Percentiles rank a stretch among this genome's conserved stretches.
Conservation (phyloP, 192 early-diverging fungal genomes). For the Mortierella hygrophila region DNA sequence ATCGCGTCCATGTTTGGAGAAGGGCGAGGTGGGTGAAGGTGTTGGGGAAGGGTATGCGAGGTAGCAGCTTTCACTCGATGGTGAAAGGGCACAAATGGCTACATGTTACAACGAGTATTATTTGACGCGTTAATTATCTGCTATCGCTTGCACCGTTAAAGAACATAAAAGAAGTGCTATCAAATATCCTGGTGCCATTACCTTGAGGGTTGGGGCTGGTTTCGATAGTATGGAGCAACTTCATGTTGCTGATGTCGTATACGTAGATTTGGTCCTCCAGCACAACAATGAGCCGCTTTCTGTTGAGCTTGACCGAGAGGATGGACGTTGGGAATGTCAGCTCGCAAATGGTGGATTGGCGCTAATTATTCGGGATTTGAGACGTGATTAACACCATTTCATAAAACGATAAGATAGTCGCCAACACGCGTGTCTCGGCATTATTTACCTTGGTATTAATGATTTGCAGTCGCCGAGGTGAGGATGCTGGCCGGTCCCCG, state of each 20-base stretch:
- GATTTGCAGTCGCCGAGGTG: slow-evolving; percentile 90
- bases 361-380: slow-evolving; percentile 35
- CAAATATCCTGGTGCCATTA: slow-evolving; percentile 27
- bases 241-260: slow-evolving; percentile 98
- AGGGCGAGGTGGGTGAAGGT: slow-evolving; percentile 68
- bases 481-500: slow-evolving; percentile 87
- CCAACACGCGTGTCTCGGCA: not conserved
- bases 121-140: not conserved
- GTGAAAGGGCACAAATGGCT: slow-evolving; percentile 91
- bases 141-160: not conserved
- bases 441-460: slow-evolving; percentile 91
- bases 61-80: slow-evolving; percentile 92
- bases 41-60: slow-evolving; percentile 91
- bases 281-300: slow-evolving; percentile 90
- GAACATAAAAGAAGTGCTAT: not conserved
- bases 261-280: slow-evolving; percentile 96
- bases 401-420: not conserved
- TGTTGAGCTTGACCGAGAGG: slow-evolving; percentile 94
- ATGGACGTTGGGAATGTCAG: slow-evolving; percentile 93
- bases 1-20: slow-evolving; percentile 59
- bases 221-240: slow-evolving; percentile 93
- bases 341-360: slow-evolving; percentile 96
- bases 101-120: not conserved
- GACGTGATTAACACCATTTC: not conserved
- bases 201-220: slow-evolving; percentile 91